phyloP scores from a whole-genome alignment of 805 yeast species.

The Candida succiphila region DNA sequence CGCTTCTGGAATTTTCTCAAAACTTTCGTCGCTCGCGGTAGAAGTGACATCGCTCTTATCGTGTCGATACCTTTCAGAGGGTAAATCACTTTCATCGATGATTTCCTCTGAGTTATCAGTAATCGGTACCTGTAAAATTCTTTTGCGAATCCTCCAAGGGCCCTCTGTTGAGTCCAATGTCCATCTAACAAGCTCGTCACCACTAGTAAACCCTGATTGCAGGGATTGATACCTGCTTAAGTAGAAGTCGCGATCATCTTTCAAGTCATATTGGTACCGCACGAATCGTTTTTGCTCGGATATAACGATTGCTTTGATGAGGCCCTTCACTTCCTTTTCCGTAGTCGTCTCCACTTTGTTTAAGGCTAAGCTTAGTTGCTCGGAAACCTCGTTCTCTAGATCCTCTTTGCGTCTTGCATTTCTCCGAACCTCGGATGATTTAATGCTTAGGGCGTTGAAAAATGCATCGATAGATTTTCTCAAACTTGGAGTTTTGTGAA shows the following conservation, averaged over 20 bases:
- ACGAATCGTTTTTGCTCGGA: constrained; percentile 39
- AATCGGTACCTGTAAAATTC: constrained; percentile 37
- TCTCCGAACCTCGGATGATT: too few species aligned
- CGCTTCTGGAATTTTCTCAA: constrained; percentile 35
- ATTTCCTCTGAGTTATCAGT: not conserved
- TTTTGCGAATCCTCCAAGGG: constrained; percentile 52
- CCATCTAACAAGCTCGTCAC: constrained; percentile 24
- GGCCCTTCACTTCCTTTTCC: constrained; percentile 23
- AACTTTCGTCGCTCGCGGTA: constrained; percentile 15
- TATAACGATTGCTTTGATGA: constrained; percentile 27
- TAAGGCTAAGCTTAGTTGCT: too few species aligned
- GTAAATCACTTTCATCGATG: not conserved
- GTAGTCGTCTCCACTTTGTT: not conserved
- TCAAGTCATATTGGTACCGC: constrained; percentile 53
- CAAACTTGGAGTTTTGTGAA: too few species aligned
- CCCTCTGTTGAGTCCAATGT: constrained; percentile 63
- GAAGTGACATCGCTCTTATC: constrained; percentile 1
- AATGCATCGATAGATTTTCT: too few species aligned
- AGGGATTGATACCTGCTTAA: constrained; percentile 37
- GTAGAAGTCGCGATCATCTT: constrained; percentile 45
- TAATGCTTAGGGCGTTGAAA: too few species aligned
- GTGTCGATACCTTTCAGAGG: not conserved
- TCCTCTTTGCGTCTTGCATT: too few species aligned
- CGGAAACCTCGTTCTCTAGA: too few species aligned
- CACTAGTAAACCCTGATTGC: constrained; percentile 24